These are phyloP conservation scores for Argentina anserina DNA, from an alignment of 306 rosid species.

Conservation along the genomic window DNA sequence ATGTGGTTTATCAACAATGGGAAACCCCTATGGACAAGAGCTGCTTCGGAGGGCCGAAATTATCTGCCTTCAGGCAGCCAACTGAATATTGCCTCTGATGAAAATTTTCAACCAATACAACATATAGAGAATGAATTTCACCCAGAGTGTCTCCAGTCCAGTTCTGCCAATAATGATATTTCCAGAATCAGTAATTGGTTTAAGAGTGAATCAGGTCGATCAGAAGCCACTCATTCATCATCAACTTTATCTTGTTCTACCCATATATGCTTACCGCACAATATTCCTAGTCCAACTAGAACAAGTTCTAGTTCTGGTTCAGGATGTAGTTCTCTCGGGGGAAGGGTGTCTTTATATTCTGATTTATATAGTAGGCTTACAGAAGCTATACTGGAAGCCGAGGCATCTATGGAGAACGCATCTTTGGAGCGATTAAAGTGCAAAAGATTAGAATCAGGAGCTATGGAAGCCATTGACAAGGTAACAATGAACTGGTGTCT, in stretches of 20 bases:
- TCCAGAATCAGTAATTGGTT: slow-evolving; percentile 29
- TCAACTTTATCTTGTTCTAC: slow-evolving; percentile 31
- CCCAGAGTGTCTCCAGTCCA: slow-evolving; percentile 28
- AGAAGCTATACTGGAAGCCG: slow-evolving; percentile 48
- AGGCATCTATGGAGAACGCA: slow-evolving; percentile 39
- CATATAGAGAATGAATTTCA: slow-evolving; percentile 26
- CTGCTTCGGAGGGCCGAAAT: slow-evolving; percentile 55
- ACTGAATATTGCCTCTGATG: slow-evolving; percentile 34
- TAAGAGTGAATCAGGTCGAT: slow-evolving; percentile 34
- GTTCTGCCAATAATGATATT: slow-evolving; percentile 32
- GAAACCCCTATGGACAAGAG: slow-evolving; percentile 75
- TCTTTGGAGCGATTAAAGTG: slow-evolving; percentile 34
- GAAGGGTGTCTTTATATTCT: slow-evolving; percentile 30
- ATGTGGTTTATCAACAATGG: slow-evolving; percentile 81
- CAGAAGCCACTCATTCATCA: slow-evolving; percentile 27
- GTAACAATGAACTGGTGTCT: slow-evolving; percentile 33
- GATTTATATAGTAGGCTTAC: slow-evolving; percentile 36
- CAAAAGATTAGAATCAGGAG: slow-evolving; percentile 53
- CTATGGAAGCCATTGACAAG: slow-evolving; percentile 56
- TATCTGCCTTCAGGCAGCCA: slow-evolving; percentile 38
- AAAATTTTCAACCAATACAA: slow-evolving; percentile 40
- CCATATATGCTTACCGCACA: slow-evolving; percentile 10
- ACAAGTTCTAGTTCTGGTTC: slow-evolving; percentile 36
- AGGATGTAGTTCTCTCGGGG: slow-evolving; percentile 40
- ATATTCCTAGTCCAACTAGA: slow-evolving; percentile 14